A percentile compares a stretch with the other conserved stretches of the same genome.
Conservation (phyloP, 208 protist genomes). For the Crithidia expoeki region DNA sequence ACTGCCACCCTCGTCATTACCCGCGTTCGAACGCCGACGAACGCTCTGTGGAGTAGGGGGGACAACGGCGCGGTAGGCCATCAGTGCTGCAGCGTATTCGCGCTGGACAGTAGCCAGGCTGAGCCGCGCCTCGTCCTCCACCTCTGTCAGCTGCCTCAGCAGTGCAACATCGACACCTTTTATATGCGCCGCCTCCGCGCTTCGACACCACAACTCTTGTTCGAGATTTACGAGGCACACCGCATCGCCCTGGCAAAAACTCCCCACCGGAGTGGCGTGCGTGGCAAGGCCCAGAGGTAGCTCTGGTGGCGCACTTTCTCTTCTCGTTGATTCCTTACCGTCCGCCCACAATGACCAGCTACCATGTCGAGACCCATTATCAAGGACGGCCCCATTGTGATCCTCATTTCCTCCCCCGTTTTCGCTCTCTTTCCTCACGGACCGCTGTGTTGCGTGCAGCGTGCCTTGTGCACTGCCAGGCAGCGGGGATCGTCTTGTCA, state of each 20-base stretch:
- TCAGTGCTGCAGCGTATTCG: conserved; percentile 31
- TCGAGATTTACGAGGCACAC: not conserved
- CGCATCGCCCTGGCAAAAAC: not conserved
- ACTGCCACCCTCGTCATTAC: not conserved
- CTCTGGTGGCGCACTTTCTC: not conserved
- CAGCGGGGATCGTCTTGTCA: not conserved
- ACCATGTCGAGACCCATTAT: not conserved
- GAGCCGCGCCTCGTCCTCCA: conserved; percentile 32
- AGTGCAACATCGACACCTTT: not conserved
- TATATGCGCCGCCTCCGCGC: not conserved
- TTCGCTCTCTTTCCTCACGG: not conserved
- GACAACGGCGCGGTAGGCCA: conserved; percentile 10
- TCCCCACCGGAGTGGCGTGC: conserved; percentile 21
- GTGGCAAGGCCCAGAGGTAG: conserved; percentile 3
- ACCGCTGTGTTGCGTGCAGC: not conserved
- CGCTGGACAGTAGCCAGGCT: conserved; percentile 30
- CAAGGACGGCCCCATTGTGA: too few relatives aligned
- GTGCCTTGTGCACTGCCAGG: not conserved
- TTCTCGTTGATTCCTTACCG: not conserved
- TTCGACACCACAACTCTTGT: not conserved
- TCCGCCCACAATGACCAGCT: not conserved
- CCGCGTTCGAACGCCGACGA: not conserved
- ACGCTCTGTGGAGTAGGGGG: not conserved
- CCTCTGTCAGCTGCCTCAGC: conserved; percentile 12
- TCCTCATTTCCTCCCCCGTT: too few relatives aligned